phyloP scores from a whole-genome alignment of 306 rosid species.

The Gynostemma pentaphyllum region DNA sequence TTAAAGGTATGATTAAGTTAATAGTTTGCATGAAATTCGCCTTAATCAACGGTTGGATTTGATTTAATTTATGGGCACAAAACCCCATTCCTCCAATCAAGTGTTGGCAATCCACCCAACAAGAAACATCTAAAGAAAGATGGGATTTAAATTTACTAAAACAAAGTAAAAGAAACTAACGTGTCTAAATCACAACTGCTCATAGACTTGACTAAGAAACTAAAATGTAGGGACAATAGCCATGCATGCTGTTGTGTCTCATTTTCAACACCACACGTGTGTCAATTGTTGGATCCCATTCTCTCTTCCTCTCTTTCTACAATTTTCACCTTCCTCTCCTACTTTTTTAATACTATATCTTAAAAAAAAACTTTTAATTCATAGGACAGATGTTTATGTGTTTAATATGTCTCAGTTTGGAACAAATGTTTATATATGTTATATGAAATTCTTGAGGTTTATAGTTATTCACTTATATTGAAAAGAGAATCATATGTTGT shows the following conservation, averaged over 20 bases:
- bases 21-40: neutral
- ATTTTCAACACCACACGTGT: neutral
- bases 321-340: no score
- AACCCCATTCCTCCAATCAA: neutral
- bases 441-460: no score
- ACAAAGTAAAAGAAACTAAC: no score
- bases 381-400: no score
- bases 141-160: no score
- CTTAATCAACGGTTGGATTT: neutral
- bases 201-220: neutral
- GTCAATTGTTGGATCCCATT: neutral
- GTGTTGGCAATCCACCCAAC: slow-evolving; percentile 26
- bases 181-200: neutral
- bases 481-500: no score
- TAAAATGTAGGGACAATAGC: neutral
- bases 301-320: no score
- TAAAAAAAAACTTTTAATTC: no score
- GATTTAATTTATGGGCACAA: neutral
- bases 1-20: neutral
- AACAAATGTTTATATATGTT: no score
- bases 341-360: no score
- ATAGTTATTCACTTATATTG: no score
- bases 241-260: neutral
- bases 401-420: no score
- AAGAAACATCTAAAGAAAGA: slow-evolving; percentile 36